Percentiles rank a stretch among this genome's conserved stretches.
Evolutionary conservation across 805 yeast genomes (phyloP).

Genomic region (Wickerhamomyces queroliae): DNA sequence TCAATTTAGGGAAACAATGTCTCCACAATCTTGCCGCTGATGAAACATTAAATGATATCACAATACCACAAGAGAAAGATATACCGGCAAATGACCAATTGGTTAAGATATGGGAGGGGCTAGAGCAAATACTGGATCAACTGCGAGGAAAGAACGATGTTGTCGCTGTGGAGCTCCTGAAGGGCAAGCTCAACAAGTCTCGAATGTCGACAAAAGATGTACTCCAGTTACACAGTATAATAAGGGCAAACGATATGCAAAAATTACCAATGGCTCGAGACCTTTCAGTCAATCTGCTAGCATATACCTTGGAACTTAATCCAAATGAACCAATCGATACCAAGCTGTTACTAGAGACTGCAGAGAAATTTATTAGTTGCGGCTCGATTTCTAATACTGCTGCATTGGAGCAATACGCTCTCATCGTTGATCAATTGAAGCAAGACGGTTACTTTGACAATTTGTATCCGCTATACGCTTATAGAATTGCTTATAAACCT

Average conservation of each 20-base stretch:
- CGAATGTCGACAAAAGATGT: too few relatives aligned
- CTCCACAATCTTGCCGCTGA: too few relatives aligned
- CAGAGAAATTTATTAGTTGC: neutral
- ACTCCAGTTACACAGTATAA: too few relatives aligned
- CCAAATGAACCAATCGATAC: neutral
- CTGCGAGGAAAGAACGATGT: too few relatives aligned
- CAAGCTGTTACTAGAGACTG: neutral
- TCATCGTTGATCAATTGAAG: slow-evolving; percentile 3
- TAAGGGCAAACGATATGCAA: neutral
- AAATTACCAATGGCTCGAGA: neutral
- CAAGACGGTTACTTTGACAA: neutral
- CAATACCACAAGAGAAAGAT: too few relatives aligned
- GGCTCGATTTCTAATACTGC: neutral
- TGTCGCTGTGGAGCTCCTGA: too few relatives aligned
- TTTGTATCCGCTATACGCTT: neutral
- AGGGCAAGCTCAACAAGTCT: too few relatives aligned
- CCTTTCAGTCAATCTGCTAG: neutral
- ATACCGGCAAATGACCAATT: neutral
- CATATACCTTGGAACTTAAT: neutral
- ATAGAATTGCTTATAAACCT: slow-evolving; percentile 3
- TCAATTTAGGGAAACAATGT: too few relatives aligned
- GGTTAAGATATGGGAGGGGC: too few relatives aligned
- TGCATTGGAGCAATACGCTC: too few relatives aligned
- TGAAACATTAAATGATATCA: too few relatives aligned
- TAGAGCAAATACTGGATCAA: too few relatives aligned